These are phyloP conservation scores for Fusarium hostae DNA, from an alignment of 2,329 filamentous ascomycete species.

Conservation along the genomic window DNA sequence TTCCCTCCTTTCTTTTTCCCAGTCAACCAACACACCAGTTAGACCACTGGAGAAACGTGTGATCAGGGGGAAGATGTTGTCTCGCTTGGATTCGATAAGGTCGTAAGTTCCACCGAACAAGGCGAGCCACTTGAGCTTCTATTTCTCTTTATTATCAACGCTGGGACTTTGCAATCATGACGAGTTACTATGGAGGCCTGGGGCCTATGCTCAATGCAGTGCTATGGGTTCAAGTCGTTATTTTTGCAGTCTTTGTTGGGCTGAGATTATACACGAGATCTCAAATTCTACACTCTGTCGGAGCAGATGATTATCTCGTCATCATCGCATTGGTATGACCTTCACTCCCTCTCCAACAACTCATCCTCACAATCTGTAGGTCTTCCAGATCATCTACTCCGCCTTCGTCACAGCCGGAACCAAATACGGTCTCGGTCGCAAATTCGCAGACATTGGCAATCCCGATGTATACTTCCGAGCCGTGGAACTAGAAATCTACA, in stretches of 20 bases:
- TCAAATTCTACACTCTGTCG: slow-evolving; percentile 2
- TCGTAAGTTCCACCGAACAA: too few relatives aligned
- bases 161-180: neutral
- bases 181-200: slow-evolving; percentile 15
- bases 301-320: slow-evolving; percentile 21
- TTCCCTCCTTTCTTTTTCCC: neutral
- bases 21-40: too few relatives aligned
- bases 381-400: slow-evolving; percentile 22
- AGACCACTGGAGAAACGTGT: neutral
- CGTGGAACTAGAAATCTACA: slow-evolving; percentile 13
- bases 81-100: neutral
- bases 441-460: slow-evolving; percentile 5
- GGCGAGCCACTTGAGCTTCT: neutral
- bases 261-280: slow-evolving; percentile 17
- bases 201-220: slow-evolving; percentile 26
- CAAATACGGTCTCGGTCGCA: slow-evolving; percentile 11
- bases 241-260: slow-evolving; percentile 13
- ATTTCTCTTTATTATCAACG: neutral
- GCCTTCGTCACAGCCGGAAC: slow-evolving; percentile 18
- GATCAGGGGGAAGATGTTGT: neutral
- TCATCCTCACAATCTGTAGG: neutral
- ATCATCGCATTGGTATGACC: neutral
- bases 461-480: slow-evolving; percentile 14
- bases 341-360: neutral
- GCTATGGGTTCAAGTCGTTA: slow-evolving; percentile 18